Percentiles rank a stretch among this genome's conserved stretches.
Evolutionary conservation across 1,139 yeast species (phyloP).

Genomic region (Lodderomyces parapsilosis): DNA sequence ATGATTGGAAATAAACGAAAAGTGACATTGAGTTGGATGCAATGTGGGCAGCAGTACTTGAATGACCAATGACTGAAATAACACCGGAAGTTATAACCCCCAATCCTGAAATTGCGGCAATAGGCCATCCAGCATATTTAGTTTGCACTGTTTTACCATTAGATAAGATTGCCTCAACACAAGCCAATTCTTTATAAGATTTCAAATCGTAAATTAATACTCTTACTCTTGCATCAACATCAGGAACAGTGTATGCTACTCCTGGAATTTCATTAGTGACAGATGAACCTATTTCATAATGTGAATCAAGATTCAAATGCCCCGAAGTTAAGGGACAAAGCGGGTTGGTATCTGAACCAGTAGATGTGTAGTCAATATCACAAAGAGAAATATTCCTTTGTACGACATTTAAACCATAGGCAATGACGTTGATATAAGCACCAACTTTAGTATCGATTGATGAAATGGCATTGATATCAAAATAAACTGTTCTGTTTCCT

Average conservation of each 20-base stretch:
- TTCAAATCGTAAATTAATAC: constrained; percentile 53
- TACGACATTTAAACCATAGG: constrained; percentile 78
- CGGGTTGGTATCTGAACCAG: constrained; percentile 20
- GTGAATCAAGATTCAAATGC: constrained; percentile 68
- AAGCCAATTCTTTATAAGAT: constrained; percentile 59
- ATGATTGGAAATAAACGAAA: constrained; percentile 89
- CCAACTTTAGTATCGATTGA: constrained; percentile 67
- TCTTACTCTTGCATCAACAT: constrained; percentile 86
- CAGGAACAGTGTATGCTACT: constrained; percentile 88
- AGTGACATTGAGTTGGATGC: constrained; percentile 93
- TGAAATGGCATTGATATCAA: constrained; percentile 77
- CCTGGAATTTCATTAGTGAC: constrained; percentile 64
- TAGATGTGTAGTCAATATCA: constrained; percentile 46
- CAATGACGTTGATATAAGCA: constrained; percentile 67
- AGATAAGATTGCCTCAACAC: constrained; percentile 84
- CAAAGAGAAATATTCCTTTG: constrained; percentile 63
- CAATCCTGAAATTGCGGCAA: constrained; percentile 85
- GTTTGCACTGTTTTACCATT: constrained; percentile 96
- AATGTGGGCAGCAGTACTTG: constrained; percentile 93
- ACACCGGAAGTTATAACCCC: constrained; percentile 88
- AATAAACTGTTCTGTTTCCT: constrained; percentile 55
- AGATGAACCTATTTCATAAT: constrained; percentile 42
- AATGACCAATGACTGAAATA: constrained; percentile 83
- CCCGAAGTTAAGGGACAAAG: constrained; percentile 85
- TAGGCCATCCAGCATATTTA: constrained; percentile 93